Conservation (phyloP, 2,329 filamentous ascomycete genomes). For the Helotiales sp. region DNA sequence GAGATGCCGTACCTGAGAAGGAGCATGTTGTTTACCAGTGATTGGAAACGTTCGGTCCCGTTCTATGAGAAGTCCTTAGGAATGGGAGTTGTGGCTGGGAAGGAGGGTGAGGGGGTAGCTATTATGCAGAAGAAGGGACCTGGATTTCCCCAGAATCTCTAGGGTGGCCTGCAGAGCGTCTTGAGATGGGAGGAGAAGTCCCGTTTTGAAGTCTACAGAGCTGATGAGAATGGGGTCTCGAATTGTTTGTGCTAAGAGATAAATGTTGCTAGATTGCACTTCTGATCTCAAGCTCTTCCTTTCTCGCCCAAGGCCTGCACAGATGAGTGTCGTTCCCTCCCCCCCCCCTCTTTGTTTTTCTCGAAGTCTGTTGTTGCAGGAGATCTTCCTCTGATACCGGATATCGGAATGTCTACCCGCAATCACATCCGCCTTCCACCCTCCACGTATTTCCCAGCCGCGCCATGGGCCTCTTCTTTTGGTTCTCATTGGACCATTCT, state of each 20-base stretch:
- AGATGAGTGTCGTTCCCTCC: background rate
- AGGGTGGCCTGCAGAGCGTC: background rate
- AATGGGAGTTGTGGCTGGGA: slow-evolving; percentile 19
- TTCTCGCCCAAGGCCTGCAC: background rate
- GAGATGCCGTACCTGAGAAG: slow-evolving; percentile 60
- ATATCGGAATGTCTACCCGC: too few relatives aligned
- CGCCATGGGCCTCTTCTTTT: background rate
- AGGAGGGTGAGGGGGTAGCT: slow-evolving; percentile 13
- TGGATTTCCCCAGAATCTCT: background rate
- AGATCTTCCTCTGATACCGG: too few relatives aligned
- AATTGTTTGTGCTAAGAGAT: too few relatives aligned
- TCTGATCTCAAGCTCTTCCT: background rate
- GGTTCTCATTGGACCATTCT: background rate
- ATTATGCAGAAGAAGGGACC: slow-evolving; percentile 9
- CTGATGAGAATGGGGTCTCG: background rate
- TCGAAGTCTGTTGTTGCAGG: too few relatives aligned
- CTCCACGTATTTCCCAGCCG: too few relatives aligned
- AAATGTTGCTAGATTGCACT: too few relatives aligned
- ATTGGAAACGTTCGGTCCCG: slow-evolving; percentile 18
- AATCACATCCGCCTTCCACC: too few relatives aligned
- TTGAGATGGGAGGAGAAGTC: background rate
- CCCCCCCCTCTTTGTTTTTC: too few relatives aligned
- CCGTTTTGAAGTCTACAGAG: background rate
- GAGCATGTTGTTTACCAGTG: slow-evolving; percentile 54
- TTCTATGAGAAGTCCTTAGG: slow-evolving; percentile 31